Conservation (phyloP, 2,329 filamentous ascomycete species). For the Colletotrichum camelliae region DNA sequence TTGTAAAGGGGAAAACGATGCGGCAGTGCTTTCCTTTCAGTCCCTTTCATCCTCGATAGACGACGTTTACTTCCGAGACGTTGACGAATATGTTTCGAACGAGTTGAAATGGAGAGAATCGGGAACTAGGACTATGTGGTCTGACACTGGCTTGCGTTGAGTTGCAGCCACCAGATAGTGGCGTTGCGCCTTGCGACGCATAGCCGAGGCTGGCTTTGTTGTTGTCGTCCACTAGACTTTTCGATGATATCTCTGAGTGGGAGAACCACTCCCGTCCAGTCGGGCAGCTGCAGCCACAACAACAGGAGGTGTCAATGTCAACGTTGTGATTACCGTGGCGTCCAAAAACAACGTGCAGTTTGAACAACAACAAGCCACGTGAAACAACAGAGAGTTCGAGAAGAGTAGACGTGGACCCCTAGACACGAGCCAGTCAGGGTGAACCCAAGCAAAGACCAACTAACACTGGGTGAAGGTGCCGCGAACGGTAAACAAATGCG, state of each 20-base stretch:
- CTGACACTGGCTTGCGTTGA: neutral
- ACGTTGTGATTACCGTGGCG: neutral
- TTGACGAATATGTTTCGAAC: neutral
- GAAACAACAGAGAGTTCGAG: neutral
- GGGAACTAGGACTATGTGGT: neutral
- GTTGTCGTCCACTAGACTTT: neutral
- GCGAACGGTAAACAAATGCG: neutral
- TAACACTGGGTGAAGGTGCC: neutral
- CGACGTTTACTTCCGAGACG: neutral
- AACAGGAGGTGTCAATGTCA: neutral
- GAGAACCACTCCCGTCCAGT: neutral
- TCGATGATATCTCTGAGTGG: neutral
- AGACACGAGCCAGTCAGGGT: neutral
- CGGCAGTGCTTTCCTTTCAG: neutral
- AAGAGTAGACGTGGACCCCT: neutral
- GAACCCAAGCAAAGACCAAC: neutral
- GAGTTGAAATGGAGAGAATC: neutral
- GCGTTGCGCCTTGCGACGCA: neutral
- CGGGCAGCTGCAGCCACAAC: neutral
- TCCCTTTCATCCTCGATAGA: neutral
- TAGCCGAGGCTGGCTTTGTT: neutral
- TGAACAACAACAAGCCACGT: neutral
- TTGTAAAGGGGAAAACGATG: neutral
- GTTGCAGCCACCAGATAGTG: neutral
- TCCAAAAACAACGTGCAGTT: neutral